Evolutionary conservation across 345 rosid species (phyloP), one percentile per base, ranked within the genome.

Genomic region (Capsella bursapastoris): DNA sequence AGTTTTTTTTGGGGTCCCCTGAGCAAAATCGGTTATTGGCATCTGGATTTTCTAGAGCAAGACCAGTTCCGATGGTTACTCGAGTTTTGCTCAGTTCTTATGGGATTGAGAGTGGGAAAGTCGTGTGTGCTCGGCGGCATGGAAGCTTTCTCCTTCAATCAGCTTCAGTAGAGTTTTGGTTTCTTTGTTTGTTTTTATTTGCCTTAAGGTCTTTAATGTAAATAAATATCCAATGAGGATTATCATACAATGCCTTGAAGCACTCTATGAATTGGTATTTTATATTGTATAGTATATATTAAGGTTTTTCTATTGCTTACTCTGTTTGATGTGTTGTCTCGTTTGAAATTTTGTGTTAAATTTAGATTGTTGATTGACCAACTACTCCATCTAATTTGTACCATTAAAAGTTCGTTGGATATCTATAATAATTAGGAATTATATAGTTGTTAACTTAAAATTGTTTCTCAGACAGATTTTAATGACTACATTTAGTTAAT

Each of bases 61-160:
- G 41, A 68, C 62, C 57, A 22, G 72, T 59, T 22, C 68, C 3
- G 6, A 38, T 50, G 63, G 79, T 60, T 58, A 49, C 44, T 66
- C 13, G 73, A 41, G 68, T 51, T 69, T 62, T 55, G 70, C 75
- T 76, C 44, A 62, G 71, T 38, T 56, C 51, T 59, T 55, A 45
- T 61, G 58, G 48, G 61, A 48, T 66, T 49, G 66, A 43, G 45
- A 28, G 78, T 15, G 44, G 38, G 51, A 50, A 37, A 31, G 34
- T 7, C 37, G 7, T 16, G 9, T 32, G 60, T 45, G 38, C 41
- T 40, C 15, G 28, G 62, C 52, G 10, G 35, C 15, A 25, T 57
- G 71, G 43, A 65, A 47, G 71, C 57, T 51, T 53, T 52, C 79
- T 51, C 38, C 57, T 68, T 68, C 73, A 51, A 31, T 51, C 68